phyloP scores from a whole-genome alignment of 352 stramenopile species.

The Phytopythium kandeliae region DNA sequence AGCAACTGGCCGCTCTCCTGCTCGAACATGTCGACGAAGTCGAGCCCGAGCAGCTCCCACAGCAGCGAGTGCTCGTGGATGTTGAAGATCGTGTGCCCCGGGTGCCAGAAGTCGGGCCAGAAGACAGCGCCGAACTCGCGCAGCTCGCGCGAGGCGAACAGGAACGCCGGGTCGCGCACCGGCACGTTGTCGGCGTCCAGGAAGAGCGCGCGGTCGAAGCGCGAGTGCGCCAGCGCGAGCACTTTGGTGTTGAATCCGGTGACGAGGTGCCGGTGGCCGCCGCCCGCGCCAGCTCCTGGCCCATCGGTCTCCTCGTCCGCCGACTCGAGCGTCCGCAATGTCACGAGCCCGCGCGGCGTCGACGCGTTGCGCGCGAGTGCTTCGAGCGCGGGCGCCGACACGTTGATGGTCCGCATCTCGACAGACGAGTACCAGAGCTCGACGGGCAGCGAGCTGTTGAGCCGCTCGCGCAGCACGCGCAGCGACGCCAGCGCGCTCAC shows the following conservation, averaged over 20 bases:
- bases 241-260: conserved; percentile 20
- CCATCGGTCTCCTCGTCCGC: no score
- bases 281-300: no score
- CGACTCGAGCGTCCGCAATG: no score
- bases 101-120: conserved; percentile 68
- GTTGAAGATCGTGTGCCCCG: conserved; percentile 69
- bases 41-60: conserved; percentile 61
- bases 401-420: no score
- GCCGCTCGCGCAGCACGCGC: conserved; percentile 22
- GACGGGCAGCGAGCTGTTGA: no score
- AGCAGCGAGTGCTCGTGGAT: conserved; percentile 50
- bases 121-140: conserved; percentile 40
- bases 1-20: conserved; percentile 77
- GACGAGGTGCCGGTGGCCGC: no score
- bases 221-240: conserved; percentile 43
- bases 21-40: conserved; percentile 84
- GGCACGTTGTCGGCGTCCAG: conserved; percentile 61
- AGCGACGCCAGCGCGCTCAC: conserved; percentile 39
- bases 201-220: conserved; percentile 50
- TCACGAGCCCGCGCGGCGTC: no score
- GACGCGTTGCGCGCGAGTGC: no score
- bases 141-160: conserved; percentile 55
- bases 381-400: no score
- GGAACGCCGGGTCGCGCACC: conserved; percentile 47
- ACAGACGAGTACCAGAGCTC: no score